Base-by-base conservation (phyloP, 768 basidiomycete species). In the Podaxis sp. region DNA sequence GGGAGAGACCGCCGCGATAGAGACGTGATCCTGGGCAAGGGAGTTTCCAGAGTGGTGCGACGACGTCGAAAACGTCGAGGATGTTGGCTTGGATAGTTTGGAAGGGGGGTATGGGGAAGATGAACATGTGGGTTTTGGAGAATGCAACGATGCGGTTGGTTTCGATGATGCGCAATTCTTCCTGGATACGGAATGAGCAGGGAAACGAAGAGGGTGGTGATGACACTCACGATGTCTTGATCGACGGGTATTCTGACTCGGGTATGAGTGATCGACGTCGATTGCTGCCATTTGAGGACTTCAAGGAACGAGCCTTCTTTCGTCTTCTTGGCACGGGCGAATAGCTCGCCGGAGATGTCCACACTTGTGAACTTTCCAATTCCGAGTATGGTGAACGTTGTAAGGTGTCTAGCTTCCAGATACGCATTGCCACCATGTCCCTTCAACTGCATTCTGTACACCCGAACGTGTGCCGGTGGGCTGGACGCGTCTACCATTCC, bases 61-160 rank as follows among this genome's bases (percentile, higher is more conserved):
- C 48, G n/a, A 63, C 48, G 24, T 63, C 61, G 15, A 49, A 56
- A 3, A 51, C 36, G 30, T 63, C 61, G 15, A 56, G 44, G n/a
- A 48, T 17, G 36, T 57, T 63, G 33, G 61, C 61, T 63, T 63
- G 61, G 36, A 57, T 57, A 36, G 44, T 63, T 63, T 63, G 61
- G 38, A 63, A 62, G 30, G 61, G 54, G n/a, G 61, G 61, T 9
- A 63, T 63, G 2, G 54, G 48, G 26, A 49, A 63, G 33, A 63
- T 63, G 46, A 56, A 44, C 61, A 63, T 57, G 33, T 49, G 12
- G 22, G 61, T 57, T 49, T 57, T 56, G 54, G 61, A 63, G 26
- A 63, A 57, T 26, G 54, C 61, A 13, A 49, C 54, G 15, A 63
- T 48, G 19, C 61, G 61, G 54, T 63, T 57, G 30, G 52, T 63